These are phyloP conservation scores for Cyberlindnera suaveolens DNA, from an alignment of 805 yeast genomes.

Conservation along the genomic window DNA sequence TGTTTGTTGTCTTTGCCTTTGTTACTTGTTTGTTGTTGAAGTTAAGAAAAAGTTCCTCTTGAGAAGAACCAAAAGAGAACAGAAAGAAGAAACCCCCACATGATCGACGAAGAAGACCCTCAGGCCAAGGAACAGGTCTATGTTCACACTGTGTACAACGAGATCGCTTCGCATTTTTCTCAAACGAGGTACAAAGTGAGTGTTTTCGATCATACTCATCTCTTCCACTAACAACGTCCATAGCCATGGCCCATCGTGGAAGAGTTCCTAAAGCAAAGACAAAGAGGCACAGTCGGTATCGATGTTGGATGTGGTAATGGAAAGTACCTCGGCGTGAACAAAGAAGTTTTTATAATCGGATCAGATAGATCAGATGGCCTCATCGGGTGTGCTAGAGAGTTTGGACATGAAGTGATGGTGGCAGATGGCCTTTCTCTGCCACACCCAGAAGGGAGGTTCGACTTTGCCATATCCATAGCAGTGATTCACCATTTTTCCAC, in stretches of 20 bases:
- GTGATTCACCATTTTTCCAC: conserved; percentile 96
- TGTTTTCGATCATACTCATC: not conserved
- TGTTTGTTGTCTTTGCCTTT: not conserved
- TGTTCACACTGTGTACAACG: conserved; percentile 91
- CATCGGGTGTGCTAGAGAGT: conserved; percentile 52
- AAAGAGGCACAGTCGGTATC: conserved; percentile 62
- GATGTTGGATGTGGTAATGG: conserved; percentile 99
- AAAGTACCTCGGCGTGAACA: conserved; percentile 73
- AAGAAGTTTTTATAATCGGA: conserved; percentile 65
- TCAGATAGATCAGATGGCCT: conserved; percentile 67
- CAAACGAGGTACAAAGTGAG: conserved; percentile 70
- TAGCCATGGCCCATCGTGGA: conserved; percentile 95
- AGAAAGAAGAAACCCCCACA: not conserved
- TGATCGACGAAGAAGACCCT: conserved; percentile 34
- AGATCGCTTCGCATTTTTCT: conserved; percentile 89
- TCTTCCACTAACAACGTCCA: not conserved
- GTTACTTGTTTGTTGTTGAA: not conserved
- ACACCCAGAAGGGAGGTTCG: conserved; percentile 39
- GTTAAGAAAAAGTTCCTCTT: not conserved
- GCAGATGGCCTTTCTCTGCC: conserved; percentile 78
- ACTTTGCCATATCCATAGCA: conserved; percentile 92
- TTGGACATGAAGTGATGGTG: conserved; percentile 50
- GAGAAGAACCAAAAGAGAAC: too few relatives aligned
- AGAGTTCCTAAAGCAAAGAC: conserved; percentile 45
- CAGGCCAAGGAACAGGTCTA: conserved; percentile 60